Evolutionary conservation across 495 filamentous ascomycete species (phyloP).

Genomic region (Neurospora sublineolata): DNA sequence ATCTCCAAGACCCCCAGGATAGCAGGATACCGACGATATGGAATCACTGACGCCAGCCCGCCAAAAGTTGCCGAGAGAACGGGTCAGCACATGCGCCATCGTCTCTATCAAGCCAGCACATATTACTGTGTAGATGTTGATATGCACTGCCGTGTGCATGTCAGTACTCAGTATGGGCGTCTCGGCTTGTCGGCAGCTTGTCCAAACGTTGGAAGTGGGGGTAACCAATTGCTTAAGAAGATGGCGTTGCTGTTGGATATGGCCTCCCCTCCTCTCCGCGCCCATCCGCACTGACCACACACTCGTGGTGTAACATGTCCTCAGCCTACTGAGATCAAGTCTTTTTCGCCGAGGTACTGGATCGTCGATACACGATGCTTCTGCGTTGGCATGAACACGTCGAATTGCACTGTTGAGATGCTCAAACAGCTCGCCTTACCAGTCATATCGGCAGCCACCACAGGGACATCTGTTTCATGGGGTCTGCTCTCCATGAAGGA

Average conservation of each 20-base stretch:
- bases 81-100: not conserved
- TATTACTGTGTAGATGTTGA: not conserved
- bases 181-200: constrained; percentile 4
- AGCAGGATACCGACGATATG: not conserved
- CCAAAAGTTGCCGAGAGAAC: not conserved
- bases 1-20: not conserved
- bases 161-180: not conserved
- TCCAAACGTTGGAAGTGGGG: not conserved
- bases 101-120: not conserved
- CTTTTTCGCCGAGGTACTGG: not conserved
- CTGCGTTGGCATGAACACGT: not conserved
- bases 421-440: not conserved
- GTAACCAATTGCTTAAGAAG: not conserved
- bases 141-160: not conserved
- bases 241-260: not conserved
- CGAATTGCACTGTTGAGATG: not conserved
- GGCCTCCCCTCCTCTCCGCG: not conserved
- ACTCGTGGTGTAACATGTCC: not conserved
- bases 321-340: not conserved
- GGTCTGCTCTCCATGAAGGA: not conserved
- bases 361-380: not conserved
- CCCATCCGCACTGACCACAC: not conserved
- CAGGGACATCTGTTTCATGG: not conserved
- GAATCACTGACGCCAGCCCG: not conserved
- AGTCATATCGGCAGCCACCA: not conserved